Evolutionary conservation across 352 stramenopile genomes (phyloP).

Genomic region (Aphanomyces astaci): DNA sequence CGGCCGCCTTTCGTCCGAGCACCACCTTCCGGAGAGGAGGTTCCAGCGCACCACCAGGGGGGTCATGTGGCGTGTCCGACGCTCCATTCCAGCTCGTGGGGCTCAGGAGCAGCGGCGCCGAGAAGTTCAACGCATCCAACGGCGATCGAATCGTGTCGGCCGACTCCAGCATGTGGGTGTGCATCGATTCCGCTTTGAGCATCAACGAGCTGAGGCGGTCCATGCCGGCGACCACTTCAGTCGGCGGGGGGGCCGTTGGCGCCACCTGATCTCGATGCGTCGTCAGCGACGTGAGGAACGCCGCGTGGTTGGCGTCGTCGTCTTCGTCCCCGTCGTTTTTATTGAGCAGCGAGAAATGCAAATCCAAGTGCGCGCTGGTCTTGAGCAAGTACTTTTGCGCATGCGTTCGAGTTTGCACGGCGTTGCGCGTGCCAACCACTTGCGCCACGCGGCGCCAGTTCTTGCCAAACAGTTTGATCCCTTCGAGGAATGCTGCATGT

Average conservation of each 20-base stretch:
- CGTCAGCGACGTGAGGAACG: background rate
- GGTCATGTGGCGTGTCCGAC: background rate
- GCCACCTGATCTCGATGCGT: background rate
- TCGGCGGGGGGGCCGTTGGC: background rate
- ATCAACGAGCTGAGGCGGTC: slow-evolving; percentile 6
- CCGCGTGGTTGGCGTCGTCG: background rate
- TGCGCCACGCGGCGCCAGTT: slow-evolving; percentile 79
- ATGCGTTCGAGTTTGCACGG: slow-evolving; percentile 84
- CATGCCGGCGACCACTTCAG: slow-evolving; percentile 2
- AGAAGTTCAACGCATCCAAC: slow-evolving; percentile 13
- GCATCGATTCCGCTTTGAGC: slow-evolving; percentile 9
- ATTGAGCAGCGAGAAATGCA: slow-evolving; percentile 19
- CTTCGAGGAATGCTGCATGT: slow-evolving; percentile 77
- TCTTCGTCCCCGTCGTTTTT: slow-evolving; percentile 3
- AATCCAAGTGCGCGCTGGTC: slow-evolving; percentile 24
- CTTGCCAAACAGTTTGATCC: slow-evolving; percentile 81
- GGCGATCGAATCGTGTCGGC: slow-evolving; percentile 1
- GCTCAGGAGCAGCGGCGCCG: slow-evolving; percentile 7
- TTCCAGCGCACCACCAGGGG: background rate
- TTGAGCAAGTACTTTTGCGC: slow-evolving; percentile 91
- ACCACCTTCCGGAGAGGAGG: slow-evolving; percentile 12
- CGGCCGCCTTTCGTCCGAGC: slow-evolving; percentile 6
- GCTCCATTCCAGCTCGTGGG: background rate
- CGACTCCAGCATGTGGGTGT: slow-evolving; percentile 3
- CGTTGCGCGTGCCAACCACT: slow-evolving; percentile 71